A percentile compares a stretch with the other conserved stretches of the same genome.
phyloP scores from a whole-genome alignment of 306 rosid species.

The Bauhinia variegata region DNA sequence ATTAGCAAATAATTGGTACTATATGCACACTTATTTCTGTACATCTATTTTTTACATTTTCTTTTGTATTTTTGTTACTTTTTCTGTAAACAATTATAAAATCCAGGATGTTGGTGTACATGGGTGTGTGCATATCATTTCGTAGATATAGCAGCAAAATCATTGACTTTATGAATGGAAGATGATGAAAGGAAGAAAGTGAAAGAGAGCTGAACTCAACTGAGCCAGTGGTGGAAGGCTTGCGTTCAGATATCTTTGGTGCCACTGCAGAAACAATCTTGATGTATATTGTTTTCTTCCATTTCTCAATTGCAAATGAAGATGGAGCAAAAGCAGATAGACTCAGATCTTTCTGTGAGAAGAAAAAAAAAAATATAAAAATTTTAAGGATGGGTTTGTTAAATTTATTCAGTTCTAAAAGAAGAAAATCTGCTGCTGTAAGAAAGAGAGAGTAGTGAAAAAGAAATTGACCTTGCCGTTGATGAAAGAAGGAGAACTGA shows the following conservation, averaged over 20 bases:
- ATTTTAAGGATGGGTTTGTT: background rate
- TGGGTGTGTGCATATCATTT: too few species aligned
- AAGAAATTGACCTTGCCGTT: constrained; percentile 25
- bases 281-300: constrained; percentile 49
- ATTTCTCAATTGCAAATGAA: constrained; percentile 36
- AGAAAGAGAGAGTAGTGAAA: background rate
- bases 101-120: too few species aligned
- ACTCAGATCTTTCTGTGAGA: constrained; percentile 54
- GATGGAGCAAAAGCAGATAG: constrained; percentile 39
- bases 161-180: too few species aligned
- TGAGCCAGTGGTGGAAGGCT: constrained; percentile 66
- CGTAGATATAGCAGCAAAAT: too few species aligned
- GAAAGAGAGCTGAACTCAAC: constrained; percentile 30
- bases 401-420: background rate
- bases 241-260: constrained; percentile 59
- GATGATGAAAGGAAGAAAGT: too few species aligned
- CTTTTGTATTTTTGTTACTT: too few species aligned
- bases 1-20: too few species aligned
- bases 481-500: constrained; percentile 32
- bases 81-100: too few species aligned
- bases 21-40: too few species aligned
- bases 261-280: constrained; percentile 59
- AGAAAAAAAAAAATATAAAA: constrained; percentile 6
- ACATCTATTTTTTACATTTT: too few species aligned
- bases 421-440: background rate